Conservation (phyloP, 306 rosid genomes). For the Prunus persica region Prunus_persica_NCBIv2 NC_034013.1:7917001-7917500, state of each 20-base stretch:
- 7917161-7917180: neutral
- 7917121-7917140: slow-evolving; percentile 60
- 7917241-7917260: neutral
- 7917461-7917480: neutral
- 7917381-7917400: too few relatives aligned
- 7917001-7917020: slow-evolving; percentile 70
- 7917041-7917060: slow-evolving; percentile 79
- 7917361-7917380: neutral
- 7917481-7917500: neutral
- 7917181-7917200: neutral
- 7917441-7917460: neutral
- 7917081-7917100: slow-evolving; percentile 64
- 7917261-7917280: neutral
- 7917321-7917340: neutral
- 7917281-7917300: neutral
- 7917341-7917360: neutral
- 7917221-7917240: neutral
- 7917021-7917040: slow-evolving; percentile 72
- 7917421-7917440: neutral
- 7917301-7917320: neutral
- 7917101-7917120: slow-evolving; percentile 79
- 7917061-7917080: slow-evolving; percentile 82
- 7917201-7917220: neutral
- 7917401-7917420: neutral
- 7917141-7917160: slow-evolving; percentile 8